Percentiles rank a stretch among this genome's conserved stretches.
Conservation (phyloP, 257 asterid genomes). For the Parsonsia alboflavescens region DNA sequence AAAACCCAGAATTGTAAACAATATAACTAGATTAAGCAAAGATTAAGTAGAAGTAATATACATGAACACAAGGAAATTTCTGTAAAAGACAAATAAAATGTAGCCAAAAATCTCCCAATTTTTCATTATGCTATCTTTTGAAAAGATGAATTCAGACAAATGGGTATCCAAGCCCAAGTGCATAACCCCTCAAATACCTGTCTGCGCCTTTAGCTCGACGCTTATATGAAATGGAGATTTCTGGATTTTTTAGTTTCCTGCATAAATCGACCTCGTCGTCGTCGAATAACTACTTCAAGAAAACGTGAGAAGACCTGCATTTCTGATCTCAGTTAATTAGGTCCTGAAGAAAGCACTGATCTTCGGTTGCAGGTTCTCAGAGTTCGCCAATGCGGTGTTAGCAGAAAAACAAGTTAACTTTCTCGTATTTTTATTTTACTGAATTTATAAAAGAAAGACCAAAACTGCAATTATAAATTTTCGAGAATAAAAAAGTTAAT, state of each 20-base stretch:
- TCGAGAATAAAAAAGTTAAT: too few species aligned
- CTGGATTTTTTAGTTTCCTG: conserved; percentile 5
- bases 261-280: conserved; percentile 10
- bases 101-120: not conserved
- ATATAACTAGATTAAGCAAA: too few species aligned
- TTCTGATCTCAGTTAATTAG: conserved; percentile 21
- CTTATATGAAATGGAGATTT: conserved; percentile 37
- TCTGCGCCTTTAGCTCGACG: conserved; percentile 17
- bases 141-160: not conserved
- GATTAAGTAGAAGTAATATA: not conserved
- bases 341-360: conserved; percentile 57
- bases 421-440: too few species aligned
- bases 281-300: conserved; percentile 12
- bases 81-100: not conserved
- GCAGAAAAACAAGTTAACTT: too few species aligned
- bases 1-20: too few species aligned
- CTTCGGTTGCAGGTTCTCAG: conserved; percentile 37
- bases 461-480: too few species aligned
- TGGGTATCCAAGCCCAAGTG: not conserved
- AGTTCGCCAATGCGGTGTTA: too few species aligned
- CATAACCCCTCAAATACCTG: conserved; percentile 23
- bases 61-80: not conserved
- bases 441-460: too few species aligned
- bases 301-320: conserved; percentile 22
- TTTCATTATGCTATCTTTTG: not conserved